These are phyloP conservation scores for Trichoderma reesei DNA, from an alignment of 495 filamentous ascomycete species.

Conservation along the genomic window DNA sequence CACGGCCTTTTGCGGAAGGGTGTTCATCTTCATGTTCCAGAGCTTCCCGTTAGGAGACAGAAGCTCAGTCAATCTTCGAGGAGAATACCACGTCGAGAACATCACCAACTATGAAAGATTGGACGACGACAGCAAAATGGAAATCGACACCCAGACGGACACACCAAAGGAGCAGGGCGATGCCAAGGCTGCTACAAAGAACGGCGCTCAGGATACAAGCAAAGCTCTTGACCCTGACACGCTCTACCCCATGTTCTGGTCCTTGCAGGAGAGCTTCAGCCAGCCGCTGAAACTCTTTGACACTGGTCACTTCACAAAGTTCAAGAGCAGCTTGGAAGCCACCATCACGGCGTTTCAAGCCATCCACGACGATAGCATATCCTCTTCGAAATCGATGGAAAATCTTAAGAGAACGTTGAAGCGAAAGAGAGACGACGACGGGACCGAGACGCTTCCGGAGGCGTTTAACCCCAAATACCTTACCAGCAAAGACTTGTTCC, in stretches of 20 bases:
- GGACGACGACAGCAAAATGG: constrained; percentile 40
- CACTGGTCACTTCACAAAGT: constrained; percentile 54
- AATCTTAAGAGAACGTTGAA: constrained; percentile 57
- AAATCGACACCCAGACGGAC: constrained; percentile 36
- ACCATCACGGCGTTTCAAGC: constrained; percentile 72
- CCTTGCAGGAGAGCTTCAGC: constrained; percentile 84
- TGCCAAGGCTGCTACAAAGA: constrained; percentile 35
- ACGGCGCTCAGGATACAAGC: constrained; percentile 34
- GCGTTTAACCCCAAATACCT: constrained; percentile 95
- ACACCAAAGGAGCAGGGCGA: constrained; percentile 27
- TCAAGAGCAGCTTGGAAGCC: constrained; percentile 66
- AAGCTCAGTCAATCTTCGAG: constrained; percentile 91
- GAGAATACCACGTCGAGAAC: constrained; percentile 95
- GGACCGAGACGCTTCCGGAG: constrained; percentile 52
- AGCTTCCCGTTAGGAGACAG: constrained; percentile 92
- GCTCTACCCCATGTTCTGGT: constrained; percentile 91
- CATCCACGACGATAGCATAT: constrained; percentile 55
- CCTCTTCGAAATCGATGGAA: constrained; percentile 43
- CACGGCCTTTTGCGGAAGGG: constrained; percentile 90
- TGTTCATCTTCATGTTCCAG: constrained; percentile 97
- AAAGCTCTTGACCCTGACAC: constrained; percentile 50
- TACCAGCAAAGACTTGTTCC: constrained; percentile 88
- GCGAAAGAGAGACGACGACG: constrained; percentile 56
- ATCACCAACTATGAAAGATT: constrained; percentile 70
- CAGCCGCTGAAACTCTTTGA: constrained; percentile 76